phyloP scores from a whole-genome alignment of 148 eudicot genomes.

The Chenopodium suecicum region DNA sequence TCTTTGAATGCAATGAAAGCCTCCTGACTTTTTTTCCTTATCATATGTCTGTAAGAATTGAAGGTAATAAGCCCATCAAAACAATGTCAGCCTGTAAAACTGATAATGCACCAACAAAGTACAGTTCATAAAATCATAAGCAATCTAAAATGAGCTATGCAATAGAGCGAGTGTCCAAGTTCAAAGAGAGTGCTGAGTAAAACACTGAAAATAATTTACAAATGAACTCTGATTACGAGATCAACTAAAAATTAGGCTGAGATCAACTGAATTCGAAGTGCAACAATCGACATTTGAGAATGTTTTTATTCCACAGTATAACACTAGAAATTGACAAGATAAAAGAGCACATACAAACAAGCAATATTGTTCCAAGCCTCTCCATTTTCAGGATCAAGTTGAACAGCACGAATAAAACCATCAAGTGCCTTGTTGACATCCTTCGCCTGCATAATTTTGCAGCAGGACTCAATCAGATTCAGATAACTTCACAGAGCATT shows the following conservation, averaged over 20 bases:
- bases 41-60: slow-evolving; percentile 65
- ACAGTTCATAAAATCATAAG: background rate
- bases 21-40: slow-evolving; percentile 63
- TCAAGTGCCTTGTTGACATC: slow-evolving; percentile 81
- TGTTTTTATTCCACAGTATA: background rate
- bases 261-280: too few relatives aligned
- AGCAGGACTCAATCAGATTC: slow-evolving; percentile 7
- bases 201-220: too few relatives aligned
- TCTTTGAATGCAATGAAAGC: slow-evolving; percentile 84
- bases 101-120: background rate
- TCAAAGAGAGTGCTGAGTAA: too few relatives aligned
- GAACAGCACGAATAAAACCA: slow-evolving; percentile 90
- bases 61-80: slow-evolving; percentile 7
- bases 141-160: background rate
- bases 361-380: slow-evolving; percentile 99
- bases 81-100: background rate
- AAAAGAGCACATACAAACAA: slow-evolving; percentile 60
- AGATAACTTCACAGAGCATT: background rate
- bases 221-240: too few relatives aligned
- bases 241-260: too few relatives aligned
- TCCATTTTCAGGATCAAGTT: slow-evolving; percentile 94
- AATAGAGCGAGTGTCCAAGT: too few relatives aligned
- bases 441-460: slow-evolving; percentile 52
- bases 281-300: background rate
- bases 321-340: background rate